Percentiles rank a stretch among this genome's conserved stretches.
Conservation (phyloP, 306 rosid genomes). For the Cicer chorassanicum region DNA sequence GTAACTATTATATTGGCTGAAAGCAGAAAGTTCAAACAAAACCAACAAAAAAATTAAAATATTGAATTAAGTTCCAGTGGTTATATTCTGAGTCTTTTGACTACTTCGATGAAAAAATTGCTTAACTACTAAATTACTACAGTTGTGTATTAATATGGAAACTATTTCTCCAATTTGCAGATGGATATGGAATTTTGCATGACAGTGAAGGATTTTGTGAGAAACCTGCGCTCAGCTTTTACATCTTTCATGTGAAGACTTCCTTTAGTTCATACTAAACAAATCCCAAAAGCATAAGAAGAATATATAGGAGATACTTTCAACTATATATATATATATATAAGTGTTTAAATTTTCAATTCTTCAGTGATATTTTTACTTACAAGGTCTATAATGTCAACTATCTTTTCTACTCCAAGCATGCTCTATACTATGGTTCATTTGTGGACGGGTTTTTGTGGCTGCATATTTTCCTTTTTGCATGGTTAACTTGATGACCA, state of each 20-base stretch:
- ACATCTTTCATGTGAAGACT: slow-evolving; percentile 53
- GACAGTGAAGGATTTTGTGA: slow-evolving; percentile 71
- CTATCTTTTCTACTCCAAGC: slow-evolving; percentile 49
- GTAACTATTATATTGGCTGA: slow-evolving; percentile 5
- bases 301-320: slow-evolving; percentile 36
- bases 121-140: not conserved
- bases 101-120: not conserved
- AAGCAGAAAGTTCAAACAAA: slow-evolving; percentile 13
- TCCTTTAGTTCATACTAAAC: slow-evolving; percentile 22
- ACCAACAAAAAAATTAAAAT: not conserved
- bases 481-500: slow-evolving; percentile 58
- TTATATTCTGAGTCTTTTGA: too few relatives aligned
- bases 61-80: not conserved
- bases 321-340: not conserved
- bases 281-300: slow-evolving; percentile 42
- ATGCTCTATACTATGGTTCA: slow-evolving; percentile 57
- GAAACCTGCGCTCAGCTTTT: slow-evolving; percentile 68
- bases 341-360: slow-evolving; percentile 40
- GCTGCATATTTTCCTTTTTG: too few relatives aligned
- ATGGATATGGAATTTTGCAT: slow-evolving; percentile 70
- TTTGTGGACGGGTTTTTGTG: slow-evolving; percentile 53
- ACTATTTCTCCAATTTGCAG: slow-evolving; percentile 54
- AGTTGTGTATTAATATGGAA: not conserved
- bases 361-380: slow-evolving; percentile 31
- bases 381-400: slow-evolving; percentile 42